Base-by-base conservation (phyloP, 345 rosid genomes). In the Ceriops tagal region DNA sequence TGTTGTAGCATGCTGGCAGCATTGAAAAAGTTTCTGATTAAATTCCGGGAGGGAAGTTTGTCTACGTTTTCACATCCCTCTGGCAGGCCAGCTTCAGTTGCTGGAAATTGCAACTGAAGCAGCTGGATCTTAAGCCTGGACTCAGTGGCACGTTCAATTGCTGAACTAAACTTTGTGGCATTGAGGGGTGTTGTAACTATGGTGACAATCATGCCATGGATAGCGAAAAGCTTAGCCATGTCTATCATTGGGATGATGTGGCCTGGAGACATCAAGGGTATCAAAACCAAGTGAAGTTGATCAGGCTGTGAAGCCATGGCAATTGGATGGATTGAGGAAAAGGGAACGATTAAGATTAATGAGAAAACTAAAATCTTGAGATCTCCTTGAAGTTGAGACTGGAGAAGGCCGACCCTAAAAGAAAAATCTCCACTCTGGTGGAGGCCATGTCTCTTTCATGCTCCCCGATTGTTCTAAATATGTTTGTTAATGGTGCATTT, bases 161-260 rank as follows among this genome's bases (percentile, higher is more conserved):
- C 32, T 21, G 77, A 32, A 3, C 51, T 22, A 56, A 74, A 62
- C 22, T 69, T 68, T 58, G 31, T 4, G 65, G 77, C 59, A 19
- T 74, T 74, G 10, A 68, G 66, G 24, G 77, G 73, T 2, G 72
- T 61, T 22, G 70, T 59, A 18, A 59, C 56, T 1, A 66, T n/a
- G 39, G 76, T 72, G 47, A 72, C 66, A 27, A 34, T 27, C 13
- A 61, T 18, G 27, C 69, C 70, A 51, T 64, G 76, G 34, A 7
- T 21, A 1, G 71, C 76, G 3, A 65, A 49, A 52, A 72, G 67
- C 62, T 66, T 65, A 37, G 66, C 76, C 65, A 72, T 66, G 60
- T 72, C 76, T 65, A 66, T 53, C 70, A 66, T 72, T 30, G 76
- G 76, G 20, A 72, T 65, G 5, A 58, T 52, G 27, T 72, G 76